Base-by-base conservation (phyloP, 148 eudicot species). In the Mesembryanthemum crystallinum region DNA sequence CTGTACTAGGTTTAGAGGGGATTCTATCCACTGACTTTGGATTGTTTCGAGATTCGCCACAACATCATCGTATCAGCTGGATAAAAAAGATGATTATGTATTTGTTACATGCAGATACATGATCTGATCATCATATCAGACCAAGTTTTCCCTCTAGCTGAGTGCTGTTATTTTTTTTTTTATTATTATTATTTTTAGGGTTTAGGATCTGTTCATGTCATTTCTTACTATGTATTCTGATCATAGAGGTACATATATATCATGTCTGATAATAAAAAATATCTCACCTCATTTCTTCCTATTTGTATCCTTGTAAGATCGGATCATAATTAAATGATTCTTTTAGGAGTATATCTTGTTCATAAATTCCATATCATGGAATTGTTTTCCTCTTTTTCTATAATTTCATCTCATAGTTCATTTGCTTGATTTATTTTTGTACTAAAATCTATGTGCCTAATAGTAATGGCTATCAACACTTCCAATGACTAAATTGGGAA, bases 171-270 rank as follows among this genome's bases (percentile, higher is more conserved):
- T 62, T 66, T n/a, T n/a, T n/a, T n/a, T n/a, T n/a, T n/a, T n/a
- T n/a, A n/a, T n/a, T n/a, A n/a, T n/a, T n/a, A n/a, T n/a, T n/a
- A n/a, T n/a, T n/a, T n/a, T n/a, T n/a, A n/a, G n/a, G 57, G 21
- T 49, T 77, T 61, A 24, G 74, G 43, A 49, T 43, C 27, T 80
- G 67, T 71, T n/a, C n/a, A n/a, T n/a, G n/a, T 52, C 57, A 80
- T 80, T 80, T 73, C 76, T 71, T 64, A 23, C 47, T 52, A 47
- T 71, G 75, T 80, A 66, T 71, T 64, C 42, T 76, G 67, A 78
- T 78, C 45, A 49, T 49, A 64, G 79, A 81, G 79, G 76, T 76
- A 76, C 75, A 72, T 81, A 81, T 65, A 35, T 2, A 35, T 35
- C 39, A 35, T 35, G 39, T 35, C 6, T 35, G 39, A 35, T 35